A percentile compares a stretch with the other conserved stretches of the same genome.
Evolutionary conservation across 2,329 filamentous ascomycete species (phyloP).

Genomic region (Apiospora saccharicola): DNA sequence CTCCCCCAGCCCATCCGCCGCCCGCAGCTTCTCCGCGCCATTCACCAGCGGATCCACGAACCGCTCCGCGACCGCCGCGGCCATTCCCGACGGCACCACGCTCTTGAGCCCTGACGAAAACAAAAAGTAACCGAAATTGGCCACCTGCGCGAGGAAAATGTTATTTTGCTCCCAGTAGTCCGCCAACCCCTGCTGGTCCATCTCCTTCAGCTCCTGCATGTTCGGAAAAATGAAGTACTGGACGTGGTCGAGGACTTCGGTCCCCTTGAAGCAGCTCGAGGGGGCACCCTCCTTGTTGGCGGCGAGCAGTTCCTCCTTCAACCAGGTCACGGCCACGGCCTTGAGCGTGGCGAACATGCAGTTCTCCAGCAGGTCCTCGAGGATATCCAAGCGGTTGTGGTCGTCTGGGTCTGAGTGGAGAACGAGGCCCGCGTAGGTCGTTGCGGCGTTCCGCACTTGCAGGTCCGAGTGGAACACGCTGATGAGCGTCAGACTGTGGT

Average conservation of each 20-base stretch:
- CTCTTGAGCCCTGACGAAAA: slow-evolving; percentile 54
- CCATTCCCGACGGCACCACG: slow-evolving; percentile 63
- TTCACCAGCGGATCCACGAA: slow-evolving; percentile 62
- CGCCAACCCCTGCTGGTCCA: slow-evolving; percentile 50
- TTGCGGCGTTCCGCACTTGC: slow-evolving; percentile 62
- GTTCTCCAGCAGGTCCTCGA: slow-evolving; percentile 71
- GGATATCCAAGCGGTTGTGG: slow-evolving; percentile 64
- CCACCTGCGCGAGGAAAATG: slow-evolving; percentile 64
- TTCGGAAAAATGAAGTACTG: slow-evolving; percentile 69
- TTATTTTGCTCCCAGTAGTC: slow-evolving; percentile 61
- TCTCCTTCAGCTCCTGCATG: slow-evolving; percentile 54
- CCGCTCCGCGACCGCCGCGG: slow-evolving; percentile 63
- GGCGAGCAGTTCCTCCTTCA: slow-evolving; percentile 67
- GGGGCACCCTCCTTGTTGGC: slow-evolving; percentile 44
- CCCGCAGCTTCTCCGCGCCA: slow-evolving; percentile 47
- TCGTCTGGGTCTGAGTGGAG: slow-evolving; percentile 68
- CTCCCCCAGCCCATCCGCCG: background rate
- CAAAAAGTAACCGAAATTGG: slow-evolving; percentile 67
- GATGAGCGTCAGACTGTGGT: slow-evolving; percentile 65
- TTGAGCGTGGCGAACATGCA: slow-evolving; percentile 69
- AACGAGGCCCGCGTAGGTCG: slow-evolving; percentile 58
- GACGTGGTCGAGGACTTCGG: slow-evolving; percentile 65
- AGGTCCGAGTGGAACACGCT: slow-evolving; percentile 64
- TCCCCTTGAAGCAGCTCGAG: slow-evolving; percentile 54
- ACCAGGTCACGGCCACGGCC: slow-evolving; percentile 68